Conservation (phyloP, 768 basidiomycete species). For the Mrakia gelida region DNA sequence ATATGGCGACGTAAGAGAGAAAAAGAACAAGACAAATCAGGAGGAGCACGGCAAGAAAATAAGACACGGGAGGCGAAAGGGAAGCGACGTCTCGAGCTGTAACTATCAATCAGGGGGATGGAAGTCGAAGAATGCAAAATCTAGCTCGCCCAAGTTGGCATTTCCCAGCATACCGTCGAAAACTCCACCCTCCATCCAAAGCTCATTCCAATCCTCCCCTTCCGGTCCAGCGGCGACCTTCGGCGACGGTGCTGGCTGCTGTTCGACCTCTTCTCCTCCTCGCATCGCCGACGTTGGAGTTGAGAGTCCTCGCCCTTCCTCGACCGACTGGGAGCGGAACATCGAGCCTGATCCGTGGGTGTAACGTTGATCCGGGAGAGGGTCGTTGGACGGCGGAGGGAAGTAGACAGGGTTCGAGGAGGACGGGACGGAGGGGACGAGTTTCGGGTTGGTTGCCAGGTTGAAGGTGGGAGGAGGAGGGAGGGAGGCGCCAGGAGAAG, state of each 20-base stretch:
- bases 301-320: not conserved
- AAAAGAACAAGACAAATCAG: not conserved
- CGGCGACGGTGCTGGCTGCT: not conserved
- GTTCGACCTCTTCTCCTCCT: not conserved
- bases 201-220: not conserved
- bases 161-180: not conserved
- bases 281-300: conserved; percentile 11
- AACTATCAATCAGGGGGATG: not conserved
- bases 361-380: not conserved
- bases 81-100: not conserved
- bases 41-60: not conserved
- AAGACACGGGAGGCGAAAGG: not conserved
- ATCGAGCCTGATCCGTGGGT: not conserved
- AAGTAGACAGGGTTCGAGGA: not conserved
- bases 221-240: not conserved
- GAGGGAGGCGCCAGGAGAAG: not conserved
- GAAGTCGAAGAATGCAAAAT: not conserved
- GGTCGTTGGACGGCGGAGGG: not conserved
- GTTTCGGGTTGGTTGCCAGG: not conserved
- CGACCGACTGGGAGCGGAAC: not conserved
- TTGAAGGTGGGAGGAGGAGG: not conserved
- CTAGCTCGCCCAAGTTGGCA: not conserved
- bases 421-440: not conserved
- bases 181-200: not conserved
- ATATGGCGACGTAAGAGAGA: no score